These are phyloP conservation scores for Dactylellina leptospora DNA, from an alignment of 2,329 filamentous ascomycete genomes.

Conservation along the genomic window DNA sequence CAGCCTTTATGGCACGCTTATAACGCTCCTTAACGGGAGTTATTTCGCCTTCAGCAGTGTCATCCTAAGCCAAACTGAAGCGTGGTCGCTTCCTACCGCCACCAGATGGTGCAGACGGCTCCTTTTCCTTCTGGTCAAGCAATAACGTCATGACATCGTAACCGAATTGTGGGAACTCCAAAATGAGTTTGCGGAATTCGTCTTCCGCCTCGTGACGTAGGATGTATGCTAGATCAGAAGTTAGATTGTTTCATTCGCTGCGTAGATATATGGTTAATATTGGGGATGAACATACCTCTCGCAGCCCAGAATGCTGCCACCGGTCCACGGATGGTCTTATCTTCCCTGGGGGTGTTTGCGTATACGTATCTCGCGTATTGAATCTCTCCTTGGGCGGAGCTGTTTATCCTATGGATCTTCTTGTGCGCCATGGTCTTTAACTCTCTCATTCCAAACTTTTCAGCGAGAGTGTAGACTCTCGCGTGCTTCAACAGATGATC, in stretches of 20 bases:
- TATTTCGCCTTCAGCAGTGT: constrained; percentile 14
- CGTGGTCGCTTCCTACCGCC: constrained; percentile 46
- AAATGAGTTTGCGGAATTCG: constrained; percentile 83
- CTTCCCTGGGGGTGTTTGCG: constrained; percentile 74
- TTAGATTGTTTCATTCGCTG: background rate
- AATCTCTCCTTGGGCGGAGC: constrained; percentile 87
- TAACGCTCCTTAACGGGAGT: background rate
- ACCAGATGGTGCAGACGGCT: constrained; percentile 14
- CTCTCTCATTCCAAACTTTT: constrained; percentile 74
- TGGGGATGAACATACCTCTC: constrained; percentile 52
- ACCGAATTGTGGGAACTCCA: constrained; percentile 89
- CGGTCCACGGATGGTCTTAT: constrained; percentile 78
- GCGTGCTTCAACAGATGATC: constrained; percentile 87
- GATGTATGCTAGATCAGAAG: constrained; percentile 67
- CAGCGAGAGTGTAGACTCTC: constrained; percentile 85
- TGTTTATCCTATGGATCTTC: constrained; percentile 92
- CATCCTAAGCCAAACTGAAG: constrained; percentile 46
- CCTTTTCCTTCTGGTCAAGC: constrained; percentile 57
- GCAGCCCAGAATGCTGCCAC: constrained; percentile 88
- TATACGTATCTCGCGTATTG: constrained; percentile 92
- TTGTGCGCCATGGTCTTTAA: constrained; percentile 81
- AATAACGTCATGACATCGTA: constrained; percentile 77
- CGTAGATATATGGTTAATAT: background rate
- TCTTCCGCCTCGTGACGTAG: constrained; percentile 84
- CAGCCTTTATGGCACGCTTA: too few species aligned